phyloP scores from a whole-genome alignment of 345 rosid genomes.

The Syzygium aqueum region DNA sequence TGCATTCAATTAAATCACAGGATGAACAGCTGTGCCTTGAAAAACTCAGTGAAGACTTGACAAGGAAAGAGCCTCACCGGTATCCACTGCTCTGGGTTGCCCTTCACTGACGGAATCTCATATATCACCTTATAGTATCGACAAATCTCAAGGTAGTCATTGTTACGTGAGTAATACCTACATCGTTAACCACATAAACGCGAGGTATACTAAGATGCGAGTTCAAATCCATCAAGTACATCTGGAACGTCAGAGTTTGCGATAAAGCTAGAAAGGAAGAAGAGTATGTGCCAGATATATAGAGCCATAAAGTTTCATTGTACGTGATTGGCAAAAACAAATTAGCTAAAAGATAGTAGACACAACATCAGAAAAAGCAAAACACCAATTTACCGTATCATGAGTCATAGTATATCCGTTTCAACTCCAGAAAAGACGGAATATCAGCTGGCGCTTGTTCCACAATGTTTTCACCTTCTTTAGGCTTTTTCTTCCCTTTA shows the following conservation, averaged over 20 bases:
- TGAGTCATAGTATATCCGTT: no score
- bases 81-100: conserved; percentile 60
- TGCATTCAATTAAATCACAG: conserved; percentile 1
- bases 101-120: conserved; percentile 79
- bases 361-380: no score
- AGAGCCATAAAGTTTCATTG: background rate
- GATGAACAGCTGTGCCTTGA: background rate
- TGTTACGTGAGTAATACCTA: conserved; percentile 71
- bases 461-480: no score
- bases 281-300: background rate
- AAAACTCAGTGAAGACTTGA: background rate
- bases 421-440: no score
- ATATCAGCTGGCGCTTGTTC: no score
- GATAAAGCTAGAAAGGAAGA: background rate
- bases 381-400: no score
- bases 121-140: conserved; percentile 90
- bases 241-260: no score
- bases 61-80: conserved; percentile 37
- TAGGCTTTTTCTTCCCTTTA: no score
- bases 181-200: background rate
- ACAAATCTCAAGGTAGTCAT: conserved; percentile 80
- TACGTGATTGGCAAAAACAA: no score
- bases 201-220: background rate
- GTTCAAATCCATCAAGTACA: background rate
- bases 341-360: no score